Evolutionary conservation across 352 stramenopile species (phyloP).

Genomic region (Pythium scleroteichum): DNA sequence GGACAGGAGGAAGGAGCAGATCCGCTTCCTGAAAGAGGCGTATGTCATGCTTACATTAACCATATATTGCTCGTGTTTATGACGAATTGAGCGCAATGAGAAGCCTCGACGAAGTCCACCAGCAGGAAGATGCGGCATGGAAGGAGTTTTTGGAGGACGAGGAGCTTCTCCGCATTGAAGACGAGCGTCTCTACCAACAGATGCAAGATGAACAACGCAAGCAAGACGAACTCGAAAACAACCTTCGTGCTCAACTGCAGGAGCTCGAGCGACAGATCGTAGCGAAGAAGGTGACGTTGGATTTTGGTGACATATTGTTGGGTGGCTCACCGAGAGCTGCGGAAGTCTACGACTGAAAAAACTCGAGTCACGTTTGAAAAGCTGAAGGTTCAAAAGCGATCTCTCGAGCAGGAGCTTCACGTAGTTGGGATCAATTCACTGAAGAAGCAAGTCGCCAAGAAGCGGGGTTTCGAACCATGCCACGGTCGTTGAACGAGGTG

Average conservation of each 20-base stretch:
- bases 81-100: not conserved
- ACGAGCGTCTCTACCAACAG: not conserved
- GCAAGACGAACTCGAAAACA: not conserved
- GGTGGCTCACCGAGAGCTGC: not conserved
- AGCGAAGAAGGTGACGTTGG: slow-evolving; percentile 11
- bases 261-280: not conserved
- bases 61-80: not conserved
- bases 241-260: not conserved
- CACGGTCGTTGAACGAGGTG: not conserved
- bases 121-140: not conserved
- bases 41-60: not conserved
- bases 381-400: slow-evolving; percentile 9
- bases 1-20: not conserved
- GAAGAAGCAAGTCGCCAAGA: slow-evolving; percentile 6
- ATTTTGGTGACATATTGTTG: not conserved
- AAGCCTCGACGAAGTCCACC: slow-evolving; percentile 1
- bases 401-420: slow-evolving; percentile 7
- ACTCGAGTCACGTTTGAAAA: not conserved
- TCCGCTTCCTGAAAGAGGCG: slow-evolving; percentile 3
- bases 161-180: not conserved
- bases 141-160: slow-evolving; percentile 14
- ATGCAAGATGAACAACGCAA: not conserved
- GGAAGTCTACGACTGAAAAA: slow-evolving; percentile 1
- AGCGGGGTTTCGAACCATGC: slow-evolving; percentile 2
- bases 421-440: not conserved